Conservation (phyloP, 139 green algal genomes). For the Coccomyxa sp. region DNA sequence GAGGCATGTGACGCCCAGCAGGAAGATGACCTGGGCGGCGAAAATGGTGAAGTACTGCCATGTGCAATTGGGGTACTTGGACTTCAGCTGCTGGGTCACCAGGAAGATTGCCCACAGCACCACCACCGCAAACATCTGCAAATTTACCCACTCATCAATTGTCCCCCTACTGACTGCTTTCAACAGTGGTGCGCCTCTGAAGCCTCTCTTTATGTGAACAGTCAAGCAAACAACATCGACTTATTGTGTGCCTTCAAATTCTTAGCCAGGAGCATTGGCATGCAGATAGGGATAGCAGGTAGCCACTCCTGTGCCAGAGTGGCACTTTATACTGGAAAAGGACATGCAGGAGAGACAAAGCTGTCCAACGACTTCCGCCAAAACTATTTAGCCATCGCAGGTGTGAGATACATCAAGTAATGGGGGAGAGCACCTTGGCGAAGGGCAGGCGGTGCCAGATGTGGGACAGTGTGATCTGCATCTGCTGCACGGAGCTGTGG, state of each 20-base stretch:
- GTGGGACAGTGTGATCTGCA: not conserved
- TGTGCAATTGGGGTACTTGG: not conserved
- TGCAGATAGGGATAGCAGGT: too few relatives aligned
- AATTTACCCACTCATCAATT: not conserved
- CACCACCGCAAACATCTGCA: constrained; percentile 6
- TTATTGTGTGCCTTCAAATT: too few relatives aligned
- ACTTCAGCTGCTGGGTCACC: constrained; percentile 19
- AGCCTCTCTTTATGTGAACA: too few relatives aligned
- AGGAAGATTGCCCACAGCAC: constrained; percentile 25
- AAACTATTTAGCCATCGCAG: too few relatives aligned
- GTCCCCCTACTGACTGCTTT: not conserved
- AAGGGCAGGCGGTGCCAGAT: not conserved
- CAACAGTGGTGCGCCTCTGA: too few relatives aligned
- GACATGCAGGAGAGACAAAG: too few relatives aligned
- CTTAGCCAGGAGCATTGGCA: too few relatives aligned
- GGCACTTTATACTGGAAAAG: too few relatives aligned
- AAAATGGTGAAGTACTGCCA: constrained; percentile 7
- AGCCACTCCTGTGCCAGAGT: too few relatives aligned
- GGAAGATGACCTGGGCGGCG: constrained; percentile 5
- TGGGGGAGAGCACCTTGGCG: not conserved
- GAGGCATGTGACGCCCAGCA: constrained; percentile 8
- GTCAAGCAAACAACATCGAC: too few relatives aligned
- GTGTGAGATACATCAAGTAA: too few relatives aligned
- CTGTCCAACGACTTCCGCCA: too few relatives aligned
- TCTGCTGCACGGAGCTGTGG: not conserved